A percentile compares a stretch with the other conserved stretches of the same genome.
Evolutionary conservation across 2,329 filamentous ascomycete genomes (phyloP).

Genomic region (Penicillium hordei): DNA sequence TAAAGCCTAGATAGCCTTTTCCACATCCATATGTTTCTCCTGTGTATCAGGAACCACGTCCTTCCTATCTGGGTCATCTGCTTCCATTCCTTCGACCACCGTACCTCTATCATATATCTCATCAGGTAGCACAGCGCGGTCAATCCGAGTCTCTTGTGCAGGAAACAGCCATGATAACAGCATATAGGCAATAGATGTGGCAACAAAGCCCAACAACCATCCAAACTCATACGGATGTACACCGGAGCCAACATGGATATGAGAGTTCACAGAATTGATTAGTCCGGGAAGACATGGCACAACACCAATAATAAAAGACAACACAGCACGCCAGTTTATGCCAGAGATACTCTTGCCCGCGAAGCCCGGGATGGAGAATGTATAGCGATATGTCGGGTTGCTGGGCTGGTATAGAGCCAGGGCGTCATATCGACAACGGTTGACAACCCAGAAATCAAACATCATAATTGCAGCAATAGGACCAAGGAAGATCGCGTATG

Average conservation of each 20-base stretch:
- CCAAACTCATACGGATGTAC: constrained; percentile 62
- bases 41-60: constrained; percentile 1
- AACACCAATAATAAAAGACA: constrained; percentile 59
- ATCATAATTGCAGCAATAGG: constrained; percentile 63
- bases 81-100: constrained; percentile 24
- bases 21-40: constrained; percentile 3
- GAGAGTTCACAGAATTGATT: constrained; percentile 43
- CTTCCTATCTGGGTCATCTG: constrained; percentile 13
- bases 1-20: neutral
- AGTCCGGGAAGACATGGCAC: constrained; percentile 59
- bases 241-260: constrained; percentile 47
- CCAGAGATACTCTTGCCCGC: constrained; percentile 37
- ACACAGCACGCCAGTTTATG: constrained; percentile 60
- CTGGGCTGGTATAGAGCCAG: constrained; percentile 53
- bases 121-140: constrained; percentile 37
- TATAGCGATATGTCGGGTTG: constrained; percentile 53
- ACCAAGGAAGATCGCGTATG: constrained; percentile 64
- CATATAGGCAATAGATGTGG: constrained; percentile 58
- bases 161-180: constrained; percentile 52
- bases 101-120: constrained; percentile 33
- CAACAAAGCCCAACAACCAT: constrained; percentile 64
- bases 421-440: constrained; percentile 50
- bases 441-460: constrained; percentile 61
- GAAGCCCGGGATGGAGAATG: constrained; percentile 10
- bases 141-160: constrained; percentile 51